phyloP scores from a whole-genome alignment of 768 basidiomycete species.

The Hysterangium stoloniferum region DNA sequence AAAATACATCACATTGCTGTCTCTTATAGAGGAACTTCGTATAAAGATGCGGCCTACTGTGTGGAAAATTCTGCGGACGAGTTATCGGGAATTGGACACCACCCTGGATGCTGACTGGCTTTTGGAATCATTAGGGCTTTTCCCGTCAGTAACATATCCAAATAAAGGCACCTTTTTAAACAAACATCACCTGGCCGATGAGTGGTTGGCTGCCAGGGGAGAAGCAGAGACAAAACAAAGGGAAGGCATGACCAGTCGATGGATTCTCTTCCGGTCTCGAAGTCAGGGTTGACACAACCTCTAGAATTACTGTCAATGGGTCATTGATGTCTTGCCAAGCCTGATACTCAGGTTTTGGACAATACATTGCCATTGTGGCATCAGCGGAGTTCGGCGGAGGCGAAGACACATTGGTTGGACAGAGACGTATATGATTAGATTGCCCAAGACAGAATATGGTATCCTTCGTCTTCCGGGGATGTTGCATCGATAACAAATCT shows the following conservation, averaged over 20 bases:
- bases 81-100: conserved; percentile 54
- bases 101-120: conserved; percentile 20
- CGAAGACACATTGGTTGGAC: no score
- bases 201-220: conserved; percentile 15
- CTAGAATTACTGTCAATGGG: not conserved
- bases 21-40: conserved; percentile 41
- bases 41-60: conserved; percentile 42
- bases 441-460: not conserved
- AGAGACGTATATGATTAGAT: conserved; percentile 1
- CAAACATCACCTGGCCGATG: conserved; percentile 11
- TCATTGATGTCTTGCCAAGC: conserved; percentile 18
- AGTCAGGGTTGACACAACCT: no score
- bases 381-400: no score
- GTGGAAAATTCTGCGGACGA: conserved; percentile 53
- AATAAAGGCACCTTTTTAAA: not conserved
- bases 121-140: conserved; percentile 9
- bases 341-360: conserved; percentile 53
- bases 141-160: not conserved
- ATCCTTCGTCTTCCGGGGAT: conserved; percentile 33
- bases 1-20: conserved; percentile 34
- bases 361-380: conserved; percentile 29
- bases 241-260: conserved; percentile 49
- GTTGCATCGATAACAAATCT: conserved; percentile 49
- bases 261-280: conserved; percentile 52
- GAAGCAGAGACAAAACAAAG: conserved; percentile 46